These are phyloP conservation scores for Nakazawaea ernobii DNA, from an alignment of 805 yeast genomes.

Conservation along the genomic window DNA sequence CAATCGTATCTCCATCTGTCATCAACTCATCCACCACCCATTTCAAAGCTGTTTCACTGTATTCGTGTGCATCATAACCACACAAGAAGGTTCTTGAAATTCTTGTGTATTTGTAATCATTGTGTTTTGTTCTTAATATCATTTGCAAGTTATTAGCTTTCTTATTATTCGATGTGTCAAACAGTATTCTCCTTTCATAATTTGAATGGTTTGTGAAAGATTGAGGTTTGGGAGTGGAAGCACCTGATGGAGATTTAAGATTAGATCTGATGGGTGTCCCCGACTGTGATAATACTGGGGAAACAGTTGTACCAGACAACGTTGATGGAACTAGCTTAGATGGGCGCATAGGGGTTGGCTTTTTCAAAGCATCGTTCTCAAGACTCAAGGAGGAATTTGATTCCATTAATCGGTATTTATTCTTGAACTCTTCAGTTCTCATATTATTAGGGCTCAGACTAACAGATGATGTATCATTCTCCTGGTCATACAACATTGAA, in stretches of 20 bases:
- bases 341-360: slow-evolving; percentile 1
- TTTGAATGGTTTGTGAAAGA: not conserved
- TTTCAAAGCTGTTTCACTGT: slow-evolving; percentile 35
- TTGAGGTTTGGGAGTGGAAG: not conserved
- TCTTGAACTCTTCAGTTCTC: not conserved
- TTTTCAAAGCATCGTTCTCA: not conserved
- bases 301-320: not conserved
- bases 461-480: not conserved
- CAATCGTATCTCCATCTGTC: slow-evolving; percentile 40
- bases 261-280: slow-evolving; percentile 6
- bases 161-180: slow-evolving; percentile 36
- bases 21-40: slow-evolving; percentile 40
- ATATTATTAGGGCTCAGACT: not conserved
- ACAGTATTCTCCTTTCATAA: slow-evolving; percentile 28
- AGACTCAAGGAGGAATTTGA: slow-evolving; percentile 1
- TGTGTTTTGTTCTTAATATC: slow-evolving; percentile 33
- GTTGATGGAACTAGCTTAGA: not conserved
- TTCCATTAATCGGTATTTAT: slow-evolving; percentile 4
- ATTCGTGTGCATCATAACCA: slow-evolving; percentile 36
- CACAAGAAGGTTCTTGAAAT: slow-evolving; percentile 37
- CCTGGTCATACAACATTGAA: slow-evolving; percentile 8
- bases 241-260: slow-evolving; percentile 2
- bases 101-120: slow-evolving; percentile 27
- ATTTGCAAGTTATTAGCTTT: slow-evolving; percentile 27
- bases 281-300: not conserved